A percentile compares a stretch with the other conserved stretches of the same genome.
phyloP scores from a whole-genome alignment of 257 asterid species.

The Thymus quinquecostatus region DNA sequence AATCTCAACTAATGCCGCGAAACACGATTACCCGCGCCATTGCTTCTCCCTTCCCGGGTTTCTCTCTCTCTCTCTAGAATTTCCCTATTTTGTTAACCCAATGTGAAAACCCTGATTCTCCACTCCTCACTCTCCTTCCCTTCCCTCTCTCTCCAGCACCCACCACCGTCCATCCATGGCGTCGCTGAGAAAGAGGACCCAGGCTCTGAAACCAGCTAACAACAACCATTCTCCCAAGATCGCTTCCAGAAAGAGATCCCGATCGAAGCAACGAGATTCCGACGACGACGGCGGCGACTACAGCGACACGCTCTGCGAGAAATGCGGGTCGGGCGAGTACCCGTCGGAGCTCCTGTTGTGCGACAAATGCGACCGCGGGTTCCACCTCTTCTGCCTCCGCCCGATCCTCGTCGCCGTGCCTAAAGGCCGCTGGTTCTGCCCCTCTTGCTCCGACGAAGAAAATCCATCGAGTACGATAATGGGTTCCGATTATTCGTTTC shows the following conservation, averaged over 20 bases:
- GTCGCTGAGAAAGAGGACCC: constrained; percentile 57
- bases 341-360: constrained; percentile 76
- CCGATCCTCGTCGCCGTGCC: constrained; percentile 83
- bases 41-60: constrained; percentile 33
- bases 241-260: constrained; percentile 36
- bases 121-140: background rate
- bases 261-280: constrained; percentile 30
- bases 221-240: background rate
- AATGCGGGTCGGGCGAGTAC: constrained; percentile 74
- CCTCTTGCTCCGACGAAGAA: constrained; percentile 49
- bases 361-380: constrained; percentile 80
- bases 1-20: constrained; percentile 41
- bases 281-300: constrained; percentile 30
- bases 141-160: constrained; percentile 2
- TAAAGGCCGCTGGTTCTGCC: constrained; percentile 77
- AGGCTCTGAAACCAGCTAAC: constrained; percentile 55
- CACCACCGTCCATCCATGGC: constrained; percentile 35
- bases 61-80: background rate
- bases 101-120: constrained; percentile 27
- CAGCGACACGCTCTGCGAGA: constrained; percentile 56
- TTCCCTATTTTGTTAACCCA: constrained; percentile 6
- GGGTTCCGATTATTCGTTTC: background rate
- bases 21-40: constrained; percentile 35
- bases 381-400: constrained; percentile 73
- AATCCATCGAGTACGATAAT: constrained; percentile 43